phyloP scores from a whole-genome alignment of 2,329 filamentous ascomycete genomes.

The Ascochyta rabiei region DNA sequence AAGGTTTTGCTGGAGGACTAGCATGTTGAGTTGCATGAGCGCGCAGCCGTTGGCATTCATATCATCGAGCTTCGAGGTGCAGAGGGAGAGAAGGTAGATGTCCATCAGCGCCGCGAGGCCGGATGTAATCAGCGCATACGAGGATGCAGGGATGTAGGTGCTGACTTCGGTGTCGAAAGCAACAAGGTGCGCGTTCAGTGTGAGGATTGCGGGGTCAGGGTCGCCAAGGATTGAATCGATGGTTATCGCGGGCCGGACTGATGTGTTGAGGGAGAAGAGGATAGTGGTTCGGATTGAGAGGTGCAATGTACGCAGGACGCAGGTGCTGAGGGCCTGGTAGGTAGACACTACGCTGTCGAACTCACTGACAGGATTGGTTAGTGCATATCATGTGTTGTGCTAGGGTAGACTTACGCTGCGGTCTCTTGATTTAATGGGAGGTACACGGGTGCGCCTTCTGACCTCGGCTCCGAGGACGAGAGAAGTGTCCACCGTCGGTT shows the following conservation, averaged over 20 bases:
- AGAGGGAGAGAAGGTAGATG: slow-evolving; percentile 69
- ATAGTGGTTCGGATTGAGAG: slow-evolving; percentile 87
- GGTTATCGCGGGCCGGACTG: slow-evolving; percentile 55
- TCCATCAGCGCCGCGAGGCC: slow-evolving; percentile 82
- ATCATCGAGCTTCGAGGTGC: slow-evolving; percentile 71
- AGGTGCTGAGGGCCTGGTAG: slow-evolving; percentile 79
- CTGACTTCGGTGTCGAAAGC: slow-evolving; percentile 83
- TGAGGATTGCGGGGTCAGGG: slow-evolving; percentile 79
- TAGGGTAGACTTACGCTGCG: slow-evolving; percentile 65
- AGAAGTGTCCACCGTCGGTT: slow-evolving; percentile 84
- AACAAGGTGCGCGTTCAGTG: slow-evolving; percentile 83
- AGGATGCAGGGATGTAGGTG: slow-evolving; percentile 71
- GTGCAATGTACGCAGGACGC: slow-evolving; percentile 83
- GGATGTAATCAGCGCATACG: slow-evolving; percentile 73
- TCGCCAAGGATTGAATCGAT: slow-evolving; percentile 75
- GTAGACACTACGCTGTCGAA: slow-evolving; percentile 88
- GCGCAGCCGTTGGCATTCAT: slow-evolving; percentile 85
- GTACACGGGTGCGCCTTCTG: slow-evolving; percentile 72
- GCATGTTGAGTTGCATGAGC: slow-evolving; percentile 91
- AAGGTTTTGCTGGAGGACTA: slow-evolving; percentile 94
- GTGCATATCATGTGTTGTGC: neutral
- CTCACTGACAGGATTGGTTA: slow-evolving; percentile 56
- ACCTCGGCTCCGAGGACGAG: slow-evolving; percentile 54
- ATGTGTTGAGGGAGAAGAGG: slow-evolving; percentile 74
- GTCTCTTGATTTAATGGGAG: slow-evolving; percentile 88